Evolutionary conservation across 1,284 basidiomycete genomes (phyloP), one percentile per base, ranked within the genome.

Genomic region (Papiliotrema flavescens): DNA sequence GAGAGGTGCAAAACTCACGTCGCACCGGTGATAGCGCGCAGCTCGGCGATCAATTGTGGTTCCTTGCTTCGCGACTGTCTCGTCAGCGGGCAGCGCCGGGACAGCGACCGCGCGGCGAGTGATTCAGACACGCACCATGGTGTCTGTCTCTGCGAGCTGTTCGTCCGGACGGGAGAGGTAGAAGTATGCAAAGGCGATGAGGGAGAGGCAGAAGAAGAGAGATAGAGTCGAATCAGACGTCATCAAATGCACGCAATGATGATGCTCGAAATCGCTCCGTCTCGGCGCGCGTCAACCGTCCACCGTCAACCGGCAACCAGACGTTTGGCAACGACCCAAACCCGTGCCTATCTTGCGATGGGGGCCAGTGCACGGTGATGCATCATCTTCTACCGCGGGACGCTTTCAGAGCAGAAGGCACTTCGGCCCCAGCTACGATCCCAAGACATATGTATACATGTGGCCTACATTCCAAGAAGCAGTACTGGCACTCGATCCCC

Each of bases 21-120:
- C 7, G 70, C 66, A 26, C 71, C 70, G 0, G 70, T 74, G 57
- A 76, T 65, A 9, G 65, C 63, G 47, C 62, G 60, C 52, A 76
- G 68, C 40, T 71, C 69, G 34, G 60, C 42, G 34, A 70, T 60
- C 22, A 65, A 39, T 9, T 35, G 26, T 5, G 53, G 48, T 14
- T 64, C 60, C 36, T 47, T 41, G 47, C 41, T 41, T 62, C 59
- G 28, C 35, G 28, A 32, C 28, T 32, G 5, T 32, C 28, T 32
- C 28, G 28, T 32, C 28, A 32, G 28, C 28, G 28, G 28, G 6
- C 6, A 32, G 28, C 28, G 28, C 28, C 28, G 11, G 28, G 28
- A 32, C 28, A 6, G 28, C 11, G 28, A 6, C n/a, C n/a, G n/a
- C 28, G 28, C 28, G 28, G 5, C 11, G 6, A 6, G 6, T 32